Base-by-base conservation (phyloP, 2,329 filamentous ascomycete species). In the Nemania serpens region DNA sequence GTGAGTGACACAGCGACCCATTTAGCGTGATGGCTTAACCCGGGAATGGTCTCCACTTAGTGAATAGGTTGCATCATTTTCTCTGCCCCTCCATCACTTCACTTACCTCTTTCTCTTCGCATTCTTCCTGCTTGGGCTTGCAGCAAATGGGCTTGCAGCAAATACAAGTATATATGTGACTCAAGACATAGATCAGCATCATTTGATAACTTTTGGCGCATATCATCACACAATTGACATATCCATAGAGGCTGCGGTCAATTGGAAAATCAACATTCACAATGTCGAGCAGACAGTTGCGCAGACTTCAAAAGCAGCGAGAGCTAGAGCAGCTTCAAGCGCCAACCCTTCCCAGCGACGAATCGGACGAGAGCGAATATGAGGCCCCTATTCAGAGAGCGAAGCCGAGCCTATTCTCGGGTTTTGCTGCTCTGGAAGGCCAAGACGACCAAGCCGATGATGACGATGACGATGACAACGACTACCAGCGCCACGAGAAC, bases 401-500 rank as follows among this genome's bases (percentile, higher is more conserved):
- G 11, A 78, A 79, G 34, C 68, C 74, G 11, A 84, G 79, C 63
- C 66, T 79, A 9, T 87, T 87, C 65, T 74, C 78, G 0, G 76
- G 73, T 0, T 79, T 81, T 62, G 83, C 83, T 9, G 82, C 83
- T 1, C 74, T 87, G 0, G 81, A 75, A 5, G 79, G 75, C 2
- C 78, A 78, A 15, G 79, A 78, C 2, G 75, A 79, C 2, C 73
- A 77, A 3, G 75, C 77, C 2, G 73, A 77, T 1, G 73, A 77
- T 2, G 73, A 76, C 1, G 69, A 75, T 1, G 71, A 75, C 12
- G 69, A 75, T 6, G 70, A 73, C 3, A 73, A 77, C 1, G 75
- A 78, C 2, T 73, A 77, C 2, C 74, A 77, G n/a, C n/a, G n/a
- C 2, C 73, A 78, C 2, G 74, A 77, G 6, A 73, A 77, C 2